These are phyloP conservation scores for Prunus mira DNA, from an alignment of 306 rosid genomes.

Conservation along the genomic window DNA sequence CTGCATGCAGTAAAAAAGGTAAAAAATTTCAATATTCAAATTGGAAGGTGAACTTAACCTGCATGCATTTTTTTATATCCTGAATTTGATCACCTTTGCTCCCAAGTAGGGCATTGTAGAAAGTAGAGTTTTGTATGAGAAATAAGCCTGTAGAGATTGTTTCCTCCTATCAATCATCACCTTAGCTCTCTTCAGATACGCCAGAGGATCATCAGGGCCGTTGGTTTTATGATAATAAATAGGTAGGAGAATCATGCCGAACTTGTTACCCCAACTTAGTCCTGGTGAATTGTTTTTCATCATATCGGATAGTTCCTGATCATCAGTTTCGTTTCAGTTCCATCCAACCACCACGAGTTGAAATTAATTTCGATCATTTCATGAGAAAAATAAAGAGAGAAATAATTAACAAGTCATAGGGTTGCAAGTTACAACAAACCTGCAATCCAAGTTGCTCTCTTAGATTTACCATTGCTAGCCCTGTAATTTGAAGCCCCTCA, in stretches of 20 bases:
- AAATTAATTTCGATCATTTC: neutral
- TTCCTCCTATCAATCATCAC: too few relatives aligned
- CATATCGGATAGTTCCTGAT: conserved; percentile 64
- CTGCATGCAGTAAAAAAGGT: conserved; percentile 32
- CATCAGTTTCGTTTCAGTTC: conserved; percentile 10
- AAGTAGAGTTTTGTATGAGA: too few relatives aligned
- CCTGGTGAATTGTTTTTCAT: conserved; percentile 50
- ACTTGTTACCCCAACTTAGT: conserved; percentile 78
- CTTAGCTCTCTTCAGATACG: too few relatives aligned
- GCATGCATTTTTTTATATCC: too few relatives aligned
- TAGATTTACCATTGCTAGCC: conserved; percentile 76
- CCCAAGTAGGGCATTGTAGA: too few relatives aligned
- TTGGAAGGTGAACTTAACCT: neutral
- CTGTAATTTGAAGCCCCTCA: conserved; percentile 69
- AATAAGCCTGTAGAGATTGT: too few relatives aligned
- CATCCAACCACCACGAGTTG: conserved; percentile 1
- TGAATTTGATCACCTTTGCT: too few relatives aligned
- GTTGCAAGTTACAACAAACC: conserved; percentile 30
- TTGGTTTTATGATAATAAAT: conserved; percentile 43
- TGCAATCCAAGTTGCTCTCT: conserved; percentile 68
- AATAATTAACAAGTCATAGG: too few relatives aligned
- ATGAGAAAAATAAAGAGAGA: neutral
- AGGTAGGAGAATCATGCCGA: conserved; percentile 72
- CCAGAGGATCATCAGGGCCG: conserved; percentile 38
- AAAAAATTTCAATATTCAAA: neutral